Evolutionary conservation across 2,329 filamentous ascomycete species (phyloP), one percentile per base, ranked within the genome.

Genomic region (Sclerotinia minor): DNA sequence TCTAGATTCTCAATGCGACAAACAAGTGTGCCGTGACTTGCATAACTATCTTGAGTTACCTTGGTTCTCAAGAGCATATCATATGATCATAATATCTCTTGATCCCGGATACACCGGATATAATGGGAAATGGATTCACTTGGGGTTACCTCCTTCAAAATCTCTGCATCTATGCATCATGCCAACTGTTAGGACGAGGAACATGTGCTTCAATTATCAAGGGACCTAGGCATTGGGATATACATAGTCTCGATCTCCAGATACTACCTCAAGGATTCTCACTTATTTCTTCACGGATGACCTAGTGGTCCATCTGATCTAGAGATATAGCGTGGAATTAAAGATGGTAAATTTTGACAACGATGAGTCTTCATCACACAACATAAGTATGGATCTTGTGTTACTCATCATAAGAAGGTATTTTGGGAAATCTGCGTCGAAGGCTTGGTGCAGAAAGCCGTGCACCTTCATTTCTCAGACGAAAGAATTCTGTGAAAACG

Each of bases 291-390:
- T 38, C 59, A 26, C 59, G 45, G 45, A n/a, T 63, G 59, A 63
- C 32, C 59, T 35, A 50, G 59, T 35, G 45, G 32, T 50, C 45
- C 59, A 50, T 50, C 29, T 63, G 29, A 63, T 63, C 59, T 63
- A 63, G n/a, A 63, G 35, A 24, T 45, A 63, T 45, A 63, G 45
- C 59, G 59, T 63, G 45, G 45, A 32, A 50, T 63, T 13, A 50
- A 50, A 63, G 59, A 52, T 63, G 59, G 59, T 63, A 63, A 63
- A 63, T 32, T 63, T 41, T 63, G n/a, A 63, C 45, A 63, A 26
- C 59, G 59, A 63, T 63, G 59, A 50, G 21, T 38, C 24, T 66
- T n/a, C 32, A 47, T 21, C n/a, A 47, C 52, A 35, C 52, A n/a
- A 11, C 7, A 66, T 24, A 59, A 49, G 5, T 57, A 50, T 59